These are phyloP conservation scores for Aspergillus novofumigatus DNA, from an alignment of 2,329 filamentous ascomycete species.

Conservation along the genomic window DNA sequence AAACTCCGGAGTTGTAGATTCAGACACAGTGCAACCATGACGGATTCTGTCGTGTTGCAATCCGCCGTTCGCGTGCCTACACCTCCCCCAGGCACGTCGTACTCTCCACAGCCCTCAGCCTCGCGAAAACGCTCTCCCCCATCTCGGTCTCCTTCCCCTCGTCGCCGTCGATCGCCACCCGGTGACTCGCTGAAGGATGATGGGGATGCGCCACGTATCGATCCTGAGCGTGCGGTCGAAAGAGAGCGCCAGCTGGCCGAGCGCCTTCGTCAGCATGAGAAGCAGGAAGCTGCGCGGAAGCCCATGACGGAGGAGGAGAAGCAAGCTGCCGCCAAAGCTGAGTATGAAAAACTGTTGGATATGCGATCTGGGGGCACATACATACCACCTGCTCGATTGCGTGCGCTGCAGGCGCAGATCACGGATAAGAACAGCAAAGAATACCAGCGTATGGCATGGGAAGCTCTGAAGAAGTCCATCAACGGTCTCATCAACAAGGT, in stretches of 20 bases:
- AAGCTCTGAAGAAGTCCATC: slow-evolving; percentile 97
- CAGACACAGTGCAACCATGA: slow-evolving; percentile 20
- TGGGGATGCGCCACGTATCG: slow-evolving; percentile 45
- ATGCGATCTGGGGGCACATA: slow-evolving; percentile 96
- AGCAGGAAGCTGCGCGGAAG: slow-evolving; percentile 46
- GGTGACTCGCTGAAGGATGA: slow-evolving; percentile 30
- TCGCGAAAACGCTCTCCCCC: slow-evolving; percentile 56
- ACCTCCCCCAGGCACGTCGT: slow-evolving; percentile 47
- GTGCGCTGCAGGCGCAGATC: slow-evolving; percentile 91
- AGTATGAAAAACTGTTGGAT: slow-evolving; percentile 86
- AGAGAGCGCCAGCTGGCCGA: slow-evolving; percentile 50
- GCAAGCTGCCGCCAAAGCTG: slow-evolving; percentile 81
- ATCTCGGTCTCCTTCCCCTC: slow-evolving; percentile 51
- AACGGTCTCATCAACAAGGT: slow-evolving; percentile 99
- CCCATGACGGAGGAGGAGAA: slow-evolving; percentile 73
- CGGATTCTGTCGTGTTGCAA: slow-evolving; percentile 46
- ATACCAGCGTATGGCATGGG: slow-evolving; percentile 99
- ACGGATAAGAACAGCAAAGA: slow-evolving; percentile 95
- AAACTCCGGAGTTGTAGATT: slow-evolving; percentile 18
- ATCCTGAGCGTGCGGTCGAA: slow-evolving; percentile 47
- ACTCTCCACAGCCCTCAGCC: slow-evolving; percentile 45
- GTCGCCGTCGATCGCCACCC: slow-evolving; percentile 47
- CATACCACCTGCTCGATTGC: slow-evolving; percentile 84
- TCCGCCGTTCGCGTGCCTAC: slow-evolving; percentile 59
- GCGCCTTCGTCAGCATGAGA: slow-evolving; percentile 50